A percentile compares a stretch with the other conserved stretches of the same genome.
Evolutionary conservation across 116 monocot species (phyloP).

Genomic region (Iris pallida): DNA sequence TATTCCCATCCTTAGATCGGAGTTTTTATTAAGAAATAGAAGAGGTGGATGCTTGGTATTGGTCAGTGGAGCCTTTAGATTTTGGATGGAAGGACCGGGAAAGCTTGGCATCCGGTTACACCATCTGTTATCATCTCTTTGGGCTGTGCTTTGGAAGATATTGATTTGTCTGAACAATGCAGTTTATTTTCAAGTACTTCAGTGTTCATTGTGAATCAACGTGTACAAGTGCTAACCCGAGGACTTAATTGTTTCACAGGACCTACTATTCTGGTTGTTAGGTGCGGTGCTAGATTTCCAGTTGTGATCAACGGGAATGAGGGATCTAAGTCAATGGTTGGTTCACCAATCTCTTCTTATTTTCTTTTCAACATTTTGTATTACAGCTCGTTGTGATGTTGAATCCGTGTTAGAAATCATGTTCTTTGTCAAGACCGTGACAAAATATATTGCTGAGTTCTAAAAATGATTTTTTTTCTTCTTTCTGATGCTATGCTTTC

Average conservation of each 20-base stretch:
- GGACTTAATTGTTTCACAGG: slow-evolving; percentile 15
- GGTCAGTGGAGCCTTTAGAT: too few species aligned
- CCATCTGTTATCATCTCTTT: slow-evolving; percentile 17
- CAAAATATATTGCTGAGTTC: not conserved
- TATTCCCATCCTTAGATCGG: too few species aligned
- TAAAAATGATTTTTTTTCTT: not conserved
- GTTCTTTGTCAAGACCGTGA: not conserved
- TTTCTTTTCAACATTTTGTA: not conserved
- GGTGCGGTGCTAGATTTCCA: slow-evolving; percentile 3
- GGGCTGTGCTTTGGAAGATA: not conserved
- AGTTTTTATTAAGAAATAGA: too few species aligned
- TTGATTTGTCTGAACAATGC: slow-evolving; percentile 1
- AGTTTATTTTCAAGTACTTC: slow-evolving; percentile 5
- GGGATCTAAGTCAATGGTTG: slow-evolving; percentile 42
- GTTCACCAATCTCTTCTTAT: slow-evolving; percentile 14
- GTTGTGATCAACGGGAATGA: slow-evolving; percentile 12
- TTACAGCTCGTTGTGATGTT: not conserved
- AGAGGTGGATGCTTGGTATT: slow-evolving; percentile 5
- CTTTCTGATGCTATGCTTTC: not conserved
- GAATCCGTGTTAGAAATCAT: not conserved
- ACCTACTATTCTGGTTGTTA: not conserved
- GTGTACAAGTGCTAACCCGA: slow-evolving; percentile 1
- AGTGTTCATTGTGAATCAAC: not conserved
- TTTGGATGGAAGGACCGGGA: too few species aligned
- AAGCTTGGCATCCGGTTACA: not conserved